Percentiles rank a stretch among this genome's conserved stretches.
phyloP scores from a whole-genome alignment of 75 land plant species.

The Selaginella tamariscina region DNA sequence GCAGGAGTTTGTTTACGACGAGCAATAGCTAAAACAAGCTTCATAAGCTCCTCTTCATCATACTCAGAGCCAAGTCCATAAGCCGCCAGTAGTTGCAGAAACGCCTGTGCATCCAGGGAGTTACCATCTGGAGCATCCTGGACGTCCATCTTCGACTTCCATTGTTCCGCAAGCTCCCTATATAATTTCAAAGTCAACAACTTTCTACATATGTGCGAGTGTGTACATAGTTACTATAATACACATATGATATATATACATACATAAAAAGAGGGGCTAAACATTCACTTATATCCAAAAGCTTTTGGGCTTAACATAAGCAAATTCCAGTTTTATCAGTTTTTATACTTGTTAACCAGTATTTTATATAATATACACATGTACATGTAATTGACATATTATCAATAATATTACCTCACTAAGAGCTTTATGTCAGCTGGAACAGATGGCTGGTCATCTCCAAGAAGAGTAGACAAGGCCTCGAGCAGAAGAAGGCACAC shows the following conservation, averaged over 20 bases:
- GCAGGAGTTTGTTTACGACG: slow-evolving; percentile 9
- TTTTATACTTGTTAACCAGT: no score
- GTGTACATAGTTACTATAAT: no score
- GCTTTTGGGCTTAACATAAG: no score
- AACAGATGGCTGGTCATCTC: slow-evolving; percentile 31
- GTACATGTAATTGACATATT: no score
- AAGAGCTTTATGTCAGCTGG: slow-evolving; percentile 32
- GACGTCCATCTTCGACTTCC: slow-evolving; percentile 47
- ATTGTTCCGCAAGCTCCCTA: slow-evolving; percentile 41
- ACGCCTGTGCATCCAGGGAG: slow-evolving; percentile 7
- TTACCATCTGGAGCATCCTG: slow-evolving; percentile 16
- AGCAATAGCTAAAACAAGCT: slow-evolving; percentile 8
- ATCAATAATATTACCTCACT: no score
- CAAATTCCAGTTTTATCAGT: no score
- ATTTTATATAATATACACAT: no score
- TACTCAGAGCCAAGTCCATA: slow-evolving; percentile 10
- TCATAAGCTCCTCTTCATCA: slow-evolving; percentile 1
- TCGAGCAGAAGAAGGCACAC: slow-evolving; percentile 70
- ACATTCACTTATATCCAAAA: no score
- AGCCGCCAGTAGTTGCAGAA: slow-evolving; percentile 7
- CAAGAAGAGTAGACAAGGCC: slow-evolving; percentile 30
- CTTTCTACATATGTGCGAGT: no score
- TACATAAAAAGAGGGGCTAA: no score
- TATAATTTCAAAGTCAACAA: no score
- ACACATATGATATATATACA: no score